Conservation (phyloP, 305 asterid genomes). For the Fraxinus baroniana region DNA sequence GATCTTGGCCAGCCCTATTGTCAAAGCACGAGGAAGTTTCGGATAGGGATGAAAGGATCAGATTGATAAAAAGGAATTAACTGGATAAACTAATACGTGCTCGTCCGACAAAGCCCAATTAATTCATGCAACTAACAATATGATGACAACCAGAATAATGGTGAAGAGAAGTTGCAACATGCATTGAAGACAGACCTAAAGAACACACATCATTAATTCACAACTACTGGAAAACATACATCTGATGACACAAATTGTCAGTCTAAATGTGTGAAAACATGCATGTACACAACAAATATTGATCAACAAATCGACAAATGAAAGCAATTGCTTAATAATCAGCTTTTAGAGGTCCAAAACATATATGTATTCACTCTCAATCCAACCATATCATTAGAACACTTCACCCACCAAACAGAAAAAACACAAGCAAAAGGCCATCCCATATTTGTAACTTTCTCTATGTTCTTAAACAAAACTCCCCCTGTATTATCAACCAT, state of each 20-base stretch:
- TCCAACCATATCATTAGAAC: background rate
- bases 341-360: background rate
- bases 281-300: background rate
- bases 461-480: background rate
- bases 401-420: background rate
- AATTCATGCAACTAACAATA: background rate
- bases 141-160: background rate
- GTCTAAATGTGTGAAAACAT: slow-evolving; percentile 1
- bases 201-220: background rate
- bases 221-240: background rate
- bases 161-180: background rate
- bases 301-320: background rate
- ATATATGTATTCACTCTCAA: background rate
- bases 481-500: background rate
- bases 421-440: background rate
- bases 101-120: background rate
- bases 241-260: background rate
- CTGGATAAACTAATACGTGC: background rate
- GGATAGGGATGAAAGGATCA: too few relatives aligned
- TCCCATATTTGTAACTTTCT: slow-evolving; percentile 1
- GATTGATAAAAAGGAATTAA: background rate
- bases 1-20: background rate
- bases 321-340: background rate
- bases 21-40: too few relatives aligned
- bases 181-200: background rate